Conservation (phyloP, 257 asterid species). For the Solanum etuberosum region DNA sequence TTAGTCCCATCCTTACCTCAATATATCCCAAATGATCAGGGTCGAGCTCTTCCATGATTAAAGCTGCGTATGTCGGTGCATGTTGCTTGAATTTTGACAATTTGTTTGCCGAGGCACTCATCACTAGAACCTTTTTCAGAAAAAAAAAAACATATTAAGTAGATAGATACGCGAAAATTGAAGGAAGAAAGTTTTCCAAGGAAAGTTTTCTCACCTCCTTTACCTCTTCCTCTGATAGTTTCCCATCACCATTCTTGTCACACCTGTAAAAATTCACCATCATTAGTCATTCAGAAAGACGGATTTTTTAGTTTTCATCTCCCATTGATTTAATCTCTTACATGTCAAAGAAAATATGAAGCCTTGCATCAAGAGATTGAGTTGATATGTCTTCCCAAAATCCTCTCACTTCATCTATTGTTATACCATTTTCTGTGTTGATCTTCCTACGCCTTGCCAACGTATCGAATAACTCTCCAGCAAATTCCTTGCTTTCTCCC, state of each 20-base stretch:
- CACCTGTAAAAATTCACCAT: conserved; percentile 42
- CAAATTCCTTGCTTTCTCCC: conserved; percentile 88
- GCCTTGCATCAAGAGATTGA: conserved; percentile 61
- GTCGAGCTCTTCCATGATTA: conserved; percentile 95
- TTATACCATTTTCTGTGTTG: conserved; percentile 44
- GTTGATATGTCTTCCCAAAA: conserved; percentile 85
- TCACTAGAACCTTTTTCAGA: conserved; percentile 60
- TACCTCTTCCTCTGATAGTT: conserved; percentile 86
- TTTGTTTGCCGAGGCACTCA: conserved; percentile 94
- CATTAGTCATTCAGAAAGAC: background rate
- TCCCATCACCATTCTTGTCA: conserved; percentile 95
- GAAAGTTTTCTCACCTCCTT: conserved; percentile 47
- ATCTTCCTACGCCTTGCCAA: conserved; percentile 62
- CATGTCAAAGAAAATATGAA: conserved; percentile 94
- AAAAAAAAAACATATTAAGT: background rate
- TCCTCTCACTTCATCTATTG: conserved; percentile 21
- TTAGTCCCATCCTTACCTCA: conserved; percentile 34
- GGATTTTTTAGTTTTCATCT: background rate
- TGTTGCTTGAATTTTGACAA: conserved; percentile 62
- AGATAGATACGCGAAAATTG: background rate
- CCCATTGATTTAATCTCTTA: conserved; percentile 12
- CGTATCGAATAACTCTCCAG: conserved; percentile 68
- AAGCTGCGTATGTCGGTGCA: conserved; percentile 58
- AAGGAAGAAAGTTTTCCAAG: background rate
- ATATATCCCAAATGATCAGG: conserved; percentile 79